Percentiles rank a stretch among this genome's conserved stretches.
phyloP scores from a whole-genome alignment of 495 filamentous ascomycete species.

The Oidiodendron maius region DNA sequence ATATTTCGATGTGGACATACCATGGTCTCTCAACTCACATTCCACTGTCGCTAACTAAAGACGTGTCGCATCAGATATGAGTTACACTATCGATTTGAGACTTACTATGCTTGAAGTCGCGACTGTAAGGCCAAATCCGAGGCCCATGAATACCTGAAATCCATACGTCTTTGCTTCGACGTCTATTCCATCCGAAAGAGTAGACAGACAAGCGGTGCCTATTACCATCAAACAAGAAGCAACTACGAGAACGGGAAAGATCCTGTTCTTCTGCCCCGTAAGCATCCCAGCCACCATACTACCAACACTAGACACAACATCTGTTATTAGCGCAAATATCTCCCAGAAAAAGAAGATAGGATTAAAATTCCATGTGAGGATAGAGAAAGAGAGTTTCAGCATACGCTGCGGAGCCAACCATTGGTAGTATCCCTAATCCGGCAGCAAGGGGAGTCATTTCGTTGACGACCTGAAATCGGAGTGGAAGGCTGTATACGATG shows the following conservation, averaged over 20 bases:
- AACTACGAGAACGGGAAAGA: slow-evolving; percentile 41
- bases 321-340: too few relatives aligned
- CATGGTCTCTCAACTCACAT: slow-evolving; percentile 12
- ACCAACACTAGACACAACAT: too few relatives aligned
- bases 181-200: slow-evolving; percentile 14
- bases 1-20: slow-evolving; percentile 9
- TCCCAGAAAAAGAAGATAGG: too few relatives aligned
- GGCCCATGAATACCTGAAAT: slow-evolving; percentile 26
- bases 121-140: slow-evolving; percentile 26
- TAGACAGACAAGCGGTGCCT: slow-evolving; percentile 43
- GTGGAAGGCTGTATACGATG: slow-evolving; percentile 51
- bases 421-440: slow-evolving; percentile 53
- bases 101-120: slow-evolving; percentile 10
- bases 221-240: slow-evolving; percentile 45
- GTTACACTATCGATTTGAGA: slow-evolving; percentile 8
- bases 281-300: slow-evolving; percentile 42
- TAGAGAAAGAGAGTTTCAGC: too few relatives aligned
- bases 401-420: slow-evolving; percentile 44
- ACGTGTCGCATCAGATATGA: too few relatives aligned
- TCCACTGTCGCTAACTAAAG: too few relatives aligned
- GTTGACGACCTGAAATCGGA: slow-evolving; percentile 54
- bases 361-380: too few relatives aligned
- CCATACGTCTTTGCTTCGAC: slow-evolving; percentile 25
- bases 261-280: slow-evolving; percentile 39
- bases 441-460: slow-evolving; percentile 40